Evolutionary conservation across 768 basidiomycete species (phyloP), one percentile per base, ranked within the genome.

Genomic region (Lentinula edodes): DNA sequence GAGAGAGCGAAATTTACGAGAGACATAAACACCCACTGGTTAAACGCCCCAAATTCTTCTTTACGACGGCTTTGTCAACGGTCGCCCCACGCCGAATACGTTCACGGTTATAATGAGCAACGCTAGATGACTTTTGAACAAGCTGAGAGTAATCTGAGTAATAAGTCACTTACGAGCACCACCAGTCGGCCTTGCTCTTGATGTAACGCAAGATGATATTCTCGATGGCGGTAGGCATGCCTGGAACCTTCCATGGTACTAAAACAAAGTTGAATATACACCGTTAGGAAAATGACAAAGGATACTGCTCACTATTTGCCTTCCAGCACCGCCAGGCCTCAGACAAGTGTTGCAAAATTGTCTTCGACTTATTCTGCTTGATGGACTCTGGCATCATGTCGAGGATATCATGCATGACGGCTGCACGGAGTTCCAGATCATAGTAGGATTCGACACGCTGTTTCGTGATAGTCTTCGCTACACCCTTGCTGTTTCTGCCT

Each of bases 351-450:
- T 99, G 97, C 71, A 99, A 71, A 66, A 99, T 98, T 10, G 97
- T 98, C 81, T 99, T 99, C n/a, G 95, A 88, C 80, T 99, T 98
- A 78, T 98, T 99, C 75, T 95, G 94, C 76, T 95, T 95, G 80
- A 98, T 95, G 2, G 92, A 94, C 74, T 98, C 97, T 6, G 97
- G 97, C 96, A 98, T 98, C 96, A 98, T 98, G 78, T 98, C 96
- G 67, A 99, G 80, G 67, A 99, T 98, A 74, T 99, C 96, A 76
- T 98, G 96, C 97, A 99, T 98, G 68, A 99, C 96, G 52, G 97
- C 95, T 0, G 97, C 97, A 58, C 97, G 89, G 48, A 99, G 78
- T 72, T 99, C 97, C 39, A 99, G 82, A 73, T 99, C 97, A 68
- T 95, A 98, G 73, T 99, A 97, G 8, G 95, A 97, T 75, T 99